Conservation (phyloP, 768 basidiomycete species). For the Boletus pseudo-olivaceus region DNA sequence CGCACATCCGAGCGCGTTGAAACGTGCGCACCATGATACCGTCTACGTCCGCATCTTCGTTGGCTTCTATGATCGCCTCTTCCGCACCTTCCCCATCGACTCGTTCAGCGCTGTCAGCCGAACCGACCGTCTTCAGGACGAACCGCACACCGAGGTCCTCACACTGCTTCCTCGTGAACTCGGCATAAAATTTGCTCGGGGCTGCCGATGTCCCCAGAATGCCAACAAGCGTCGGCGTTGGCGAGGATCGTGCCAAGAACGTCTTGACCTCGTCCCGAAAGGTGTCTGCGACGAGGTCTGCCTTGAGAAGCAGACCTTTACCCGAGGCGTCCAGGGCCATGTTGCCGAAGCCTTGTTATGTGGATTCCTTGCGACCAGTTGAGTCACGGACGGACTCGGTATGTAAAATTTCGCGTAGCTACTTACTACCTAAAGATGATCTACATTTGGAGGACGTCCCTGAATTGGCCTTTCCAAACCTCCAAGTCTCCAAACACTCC, state of each 20-base stretch:
- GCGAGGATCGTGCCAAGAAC: constrained; percentile 35
- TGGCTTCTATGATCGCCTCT: constrained; percentile 93
- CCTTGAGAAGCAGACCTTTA: constrained; percentile 77
- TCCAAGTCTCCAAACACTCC: too few species aligned
- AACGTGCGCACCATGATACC: constrained; percentile 83
- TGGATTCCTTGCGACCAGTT: background rate
- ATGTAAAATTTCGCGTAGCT: background rate
- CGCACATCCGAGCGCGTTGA: background rate
- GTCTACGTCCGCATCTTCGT: constrained; percentile 78
- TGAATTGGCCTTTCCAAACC: too few species aligned
- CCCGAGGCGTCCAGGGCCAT: constrained; percentile 33
- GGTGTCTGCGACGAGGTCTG: constrained; percentile 67
- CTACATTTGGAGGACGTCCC: too few species aligned
- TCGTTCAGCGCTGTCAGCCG: constrained; percentile 38
- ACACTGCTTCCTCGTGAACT: constrained; percentile 92
- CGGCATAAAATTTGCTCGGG: constrained; percentile 79
- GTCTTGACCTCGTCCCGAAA: constrained; percentile 69
- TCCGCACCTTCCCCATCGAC: constrained; percentile 89
- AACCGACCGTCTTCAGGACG: constrained; percentile 63
- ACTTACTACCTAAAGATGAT: background rate
- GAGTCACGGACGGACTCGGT: constrained; percentile 2
- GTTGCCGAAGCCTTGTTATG: background rate
- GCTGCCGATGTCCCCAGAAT: constrained; percentile 83
- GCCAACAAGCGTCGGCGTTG: constrained; percentile 77
- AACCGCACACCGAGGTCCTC: constrained; percentile 85